These are phyloP conservation scores for Epichloe scottii DNA, from an alignment of 2,329 filamentous ascomycete species.

Conservation along the genomic window DNA sequence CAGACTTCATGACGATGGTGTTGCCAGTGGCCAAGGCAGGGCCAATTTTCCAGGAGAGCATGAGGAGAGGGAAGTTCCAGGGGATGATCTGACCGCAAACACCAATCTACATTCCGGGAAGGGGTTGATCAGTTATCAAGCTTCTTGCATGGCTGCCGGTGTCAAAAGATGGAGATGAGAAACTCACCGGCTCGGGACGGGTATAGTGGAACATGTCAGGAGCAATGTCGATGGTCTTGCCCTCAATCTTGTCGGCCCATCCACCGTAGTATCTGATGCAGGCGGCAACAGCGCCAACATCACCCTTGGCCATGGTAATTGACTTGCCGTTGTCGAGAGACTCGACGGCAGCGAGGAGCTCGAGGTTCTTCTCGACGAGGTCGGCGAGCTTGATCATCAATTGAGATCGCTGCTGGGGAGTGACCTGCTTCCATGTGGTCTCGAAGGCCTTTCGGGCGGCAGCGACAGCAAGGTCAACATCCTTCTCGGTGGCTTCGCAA, in stretches of 20 bases:
- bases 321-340: constrained; percentile 83
- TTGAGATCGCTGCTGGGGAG: constrained; percentile 58
- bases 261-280: constrained; percentile 66
- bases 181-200: constrained; percentile 52
- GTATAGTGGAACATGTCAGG: constrained; percentile 78
- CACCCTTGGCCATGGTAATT: constrained; percentile 61
- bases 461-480: constrained; percentile 66
- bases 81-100: constrained; percentile 82
- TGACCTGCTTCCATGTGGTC: constrained; percentile 53
- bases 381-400: constrained; percentile 67
- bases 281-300: constrained; percentile 54
- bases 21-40: constrained; percentile 63
- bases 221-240: constrained; percentile 72
- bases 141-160: neutral
- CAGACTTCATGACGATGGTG: constrained; percentile 60
- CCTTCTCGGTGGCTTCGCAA: constrained; percentile 77
- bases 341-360: constrained; percentile 70
- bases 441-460: constrained; percentile 82
- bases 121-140: neutral
- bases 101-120: constrained; percentile 33
- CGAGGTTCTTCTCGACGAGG: constrained; percentile 63
- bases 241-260: constrained; percentile 84
- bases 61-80: constrained; percentile 78
- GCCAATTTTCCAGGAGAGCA: constrained; percentile 73
- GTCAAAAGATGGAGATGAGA: neutral